phyloP scores from a whole-genome alignment of 1,284 basidiomycete genomes.

The Sanghuangporus baumii region DNA sequence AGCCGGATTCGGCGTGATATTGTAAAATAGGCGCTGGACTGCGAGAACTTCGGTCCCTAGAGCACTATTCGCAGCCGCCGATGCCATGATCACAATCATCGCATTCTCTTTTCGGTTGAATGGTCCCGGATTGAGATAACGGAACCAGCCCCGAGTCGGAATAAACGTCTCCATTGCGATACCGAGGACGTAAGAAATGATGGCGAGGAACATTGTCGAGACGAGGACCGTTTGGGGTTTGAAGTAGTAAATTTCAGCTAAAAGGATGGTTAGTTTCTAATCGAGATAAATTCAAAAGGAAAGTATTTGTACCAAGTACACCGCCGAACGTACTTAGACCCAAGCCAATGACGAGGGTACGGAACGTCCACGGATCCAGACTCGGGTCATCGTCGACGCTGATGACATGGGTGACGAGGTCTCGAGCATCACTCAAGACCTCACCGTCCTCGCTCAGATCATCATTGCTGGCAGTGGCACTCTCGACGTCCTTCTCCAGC shows the following conservation, averaged over 20 bases:
- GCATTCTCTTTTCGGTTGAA: constrained; percentile 36
- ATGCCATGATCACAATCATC: constrained; percentile 25
- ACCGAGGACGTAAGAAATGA: constrained; percentile 26
- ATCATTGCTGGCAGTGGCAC: background rate
- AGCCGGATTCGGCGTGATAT: constrained; percentile 29
- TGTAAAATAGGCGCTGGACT: constrained; percentile 37
- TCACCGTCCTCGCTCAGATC: constrained; percentile 21
- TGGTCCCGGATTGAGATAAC: constrained; percentile 30
- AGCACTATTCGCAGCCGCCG: constrained; percentile 22
- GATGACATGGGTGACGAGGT: constrained; percentile 48
- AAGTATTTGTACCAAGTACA: constrained; percentile 23
- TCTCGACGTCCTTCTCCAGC: constrained; percentile 6
- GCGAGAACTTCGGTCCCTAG: constrained; percentile 28
- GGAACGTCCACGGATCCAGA: constrained; percentile 23
- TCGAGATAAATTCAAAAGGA: background rate
- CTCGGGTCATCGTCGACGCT: constrained; percentile 42
- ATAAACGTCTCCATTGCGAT: constrained; percentile 24
- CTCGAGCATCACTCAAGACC: constrained; percentile 29
- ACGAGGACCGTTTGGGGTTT: constrained; percentile 25
- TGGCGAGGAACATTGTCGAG: constrained; percentile 24
- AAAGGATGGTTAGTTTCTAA: background rate
- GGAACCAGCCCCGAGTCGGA: constrained; percentile 24
- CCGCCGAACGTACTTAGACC: constrained; percentile 24
- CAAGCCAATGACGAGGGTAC: constrained; percentile 33
- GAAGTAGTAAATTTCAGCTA: constrained; percentile 25